Conservation (phyloP, 352 stramenopile species). For the Phytophthora uliginosa region DNA sequence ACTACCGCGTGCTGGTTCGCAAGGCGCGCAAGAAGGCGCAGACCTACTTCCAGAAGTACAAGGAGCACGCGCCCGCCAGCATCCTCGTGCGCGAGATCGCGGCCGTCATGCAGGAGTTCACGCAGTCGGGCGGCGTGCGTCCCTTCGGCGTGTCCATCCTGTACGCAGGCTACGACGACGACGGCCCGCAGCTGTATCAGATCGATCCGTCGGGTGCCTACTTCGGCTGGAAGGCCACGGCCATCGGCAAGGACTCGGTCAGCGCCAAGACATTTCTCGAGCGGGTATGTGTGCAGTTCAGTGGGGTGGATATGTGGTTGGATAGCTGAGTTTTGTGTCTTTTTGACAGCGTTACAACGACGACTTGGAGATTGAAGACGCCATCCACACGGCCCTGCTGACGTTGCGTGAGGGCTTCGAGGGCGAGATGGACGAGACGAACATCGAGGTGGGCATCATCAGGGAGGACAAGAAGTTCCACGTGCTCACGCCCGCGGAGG, state of each 20-base stretch:
- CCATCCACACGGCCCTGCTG: conserved; percentile 98
- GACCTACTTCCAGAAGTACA: conserved; percentile 97
- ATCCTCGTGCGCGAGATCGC: conserved; percentile 98
- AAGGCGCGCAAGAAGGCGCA: conserved; percentile 97
- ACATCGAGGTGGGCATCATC: conserved; percentile 99
- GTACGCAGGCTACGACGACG: conserved; percentile 98
- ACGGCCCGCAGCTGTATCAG: conserved; percentile 98
- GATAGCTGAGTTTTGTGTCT: background rate
- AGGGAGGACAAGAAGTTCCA: conserved; percentile 98
- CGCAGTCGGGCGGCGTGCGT: conserved; percentile 97
- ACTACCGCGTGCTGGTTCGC: conserved; percentile 99
- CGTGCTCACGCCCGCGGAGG: conserved; percentile 97
- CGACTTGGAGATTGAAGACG: conserved; percentile 99
- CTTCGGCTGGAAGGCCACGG: conserved; percentile 99
- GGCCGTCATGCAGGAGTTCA: conserved; percentile 99
- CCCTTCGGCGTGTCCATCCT: conserved; percentile 99
- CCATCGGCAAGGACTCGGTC: conserved; percentile 98
- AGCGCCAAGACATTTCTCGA: conserved; percentile 99
- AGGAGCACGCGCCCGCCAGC: conserved; percentile 94
- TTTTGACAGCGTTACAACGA: conserved; percentile 89
- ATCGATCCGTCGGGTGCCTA: conserved; percentile 99
- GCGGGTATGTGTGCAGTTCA: conserved; percentile 84
- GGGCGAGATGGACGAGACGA: conserved; percentile 98
- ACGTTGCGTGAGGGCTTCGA: conserved; percentile 99
- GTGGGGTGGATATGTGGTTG: background rate